Base-by-base conservation (phyloP, 2,329 filamentous ascomycete genomes). In the Fusarium armeniacum region DNA sequence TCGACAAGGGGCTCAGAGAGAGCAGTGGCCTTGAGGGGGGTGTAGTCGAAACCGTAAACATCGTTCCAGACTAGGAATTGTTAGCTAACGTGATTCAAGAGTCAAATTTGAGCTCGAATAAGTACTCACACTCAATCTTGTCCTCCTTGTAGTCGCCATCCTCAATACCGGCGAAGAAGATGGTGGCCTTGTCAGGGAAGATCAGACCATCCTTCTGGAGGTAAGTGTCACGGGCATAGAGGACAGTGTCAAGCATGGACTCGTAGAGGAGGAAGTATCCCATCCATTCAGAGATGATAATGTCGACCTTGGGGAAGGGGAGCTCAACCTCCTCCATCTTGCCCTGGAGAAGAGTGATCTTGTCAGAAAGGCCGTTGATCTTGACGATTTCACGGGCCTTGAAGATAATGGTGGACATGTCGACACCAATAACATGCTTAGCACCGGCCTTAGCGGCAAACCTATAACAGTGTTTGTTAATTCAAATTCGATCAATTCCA, bases 231-330 rank as follows among this genome's bases (percentile, higher is more conserved):
- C 96, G 91, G 28, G 96, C 96, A 79, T 98, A 98, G 63, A 99
- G 88, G 52, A 99, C 96, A 33, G 96, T 99, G 84, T 99, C 96
- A 78, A 99, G 83, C 96, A 99, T 99, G 88, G 89, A 93, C 89
- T 99, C 96, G 83, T 99, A 99, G 66, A 99, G 90, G 55, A 99
- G 85, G 86, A 98, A 98, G 85, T 99, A 99, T 35, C 96, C 96
- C 96, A 99, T 99, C 96, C 96, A 99, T 86, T 99, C 96, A 3
- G 95, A 98, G 80, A 99, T 97, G 83, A 99, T 99, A 80, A 99
- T 99, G 79, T 99, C 96, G 72, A 99, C 96, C 83, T 98, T 93
- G 77, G 93, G 91, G 82, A 92, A 97, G 22, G 96, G 96, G 68
- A 99, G 86, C 77, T 92, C 86, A 46, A 99, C 94, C 84, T 99